These are phyloP conservation scores for Tilletia horrida DNA, from an alignment of 1,284 basidiomycete genomes.

Conservation along the genomic window DNA sequence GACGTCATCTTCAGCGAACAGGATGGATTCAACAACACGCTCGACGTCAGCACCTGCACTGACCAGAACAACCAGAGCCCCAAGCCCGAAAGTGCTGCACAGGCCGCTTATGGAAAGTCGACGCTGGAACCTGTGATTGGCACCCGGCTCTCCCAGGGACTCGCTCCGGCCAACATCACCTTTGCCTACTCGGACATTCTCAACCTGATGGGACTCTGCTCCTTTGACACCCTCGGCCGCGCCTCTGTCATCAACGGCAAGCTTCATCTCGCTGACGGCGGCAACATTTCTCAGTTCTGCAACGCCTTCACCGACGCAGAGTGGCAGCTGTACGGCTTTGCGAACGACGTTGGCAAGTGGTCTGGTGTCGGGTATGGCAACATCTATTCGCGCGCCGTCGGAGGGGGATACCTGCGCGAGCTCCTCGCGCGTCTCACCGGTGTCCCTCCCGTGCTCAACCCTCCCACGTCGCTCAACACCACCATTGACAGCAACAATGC, in stretches of 20 bases:
- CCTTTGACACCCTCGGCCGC: conserved; percentile 26
- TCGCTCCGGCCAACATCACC: conserved; percentile 21
- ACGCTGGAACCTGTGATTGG: conserved; percentile 25
- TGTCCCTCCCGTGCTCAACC: conserved; percentile 12
- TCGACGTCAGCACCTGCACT: conserved; percentile 28
- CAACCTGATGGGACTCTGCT: conserved; percentile 24
- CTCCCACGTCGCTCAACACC: conserved; percentile 27
- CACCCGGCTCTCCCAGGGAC: conserved; percentile 18
- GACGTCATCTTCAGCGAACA: conserved; percentile 26
- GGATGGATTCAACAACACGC: conserved; percentile 27
- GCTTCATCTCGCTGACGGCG: conserved; percentile 19
- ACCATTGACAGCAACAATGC: conserved; percentile 22
- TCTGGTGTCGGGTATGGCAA: conserved; percentile 28
- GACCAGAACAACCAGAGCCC: conserved; percentile 16
- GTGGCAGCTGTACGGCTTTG: conserved; percentile 28
- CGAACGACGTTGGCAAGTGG: conserved; percentile 28
- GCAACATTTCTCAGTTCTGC: conserved; percentile 23
- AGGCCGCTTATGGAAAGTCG: conserved; percentile 23
- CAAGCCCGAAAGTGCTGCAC: conserved; percentile 22
- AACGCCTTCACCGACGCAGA: conserved; percentile 22
- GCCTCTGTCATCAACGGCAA: conserved; percentile 22
- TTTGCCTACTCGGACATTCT: conserved; percentile 25
- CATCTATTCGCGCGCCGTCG: conserved; percentile 24
- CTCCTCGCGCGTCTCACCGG: conserved; percentile 24
- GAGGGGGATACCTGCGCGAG: conserved; percentile 26